These are phyloP conservation scores for Aechmea fasciata DNA, from an alignment of 176 grass and related monocot genomes.

Conservation along the genomic window DNA sequence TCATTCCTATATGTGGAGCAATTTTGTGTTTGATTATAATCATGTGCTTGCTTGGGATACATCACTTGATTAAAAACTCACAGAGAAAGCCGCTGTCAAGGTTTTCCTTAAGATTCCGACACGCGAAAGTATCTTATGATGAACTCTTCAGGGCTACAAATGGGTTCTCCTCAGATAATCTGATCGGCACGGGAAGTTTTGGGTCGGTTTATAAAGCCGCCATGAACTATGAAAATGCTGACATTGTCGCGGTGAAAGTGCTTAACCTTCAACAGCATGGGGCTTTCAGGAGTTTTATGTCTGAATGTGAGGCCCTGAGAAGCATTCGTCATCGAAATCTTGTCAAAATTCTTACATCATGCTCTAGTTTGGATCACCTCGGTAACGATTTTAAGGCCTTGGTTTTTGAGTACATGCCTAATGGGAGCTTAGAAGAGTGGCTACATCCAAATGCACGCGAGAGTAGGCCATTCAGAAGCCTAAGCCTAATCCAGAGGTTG, in stretches of 20 bases:
- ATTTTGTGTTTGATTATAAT: neutral
- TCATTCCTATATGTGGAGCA: neutral
- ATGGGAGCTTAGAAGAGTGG: slow-evolving; percentile 12
- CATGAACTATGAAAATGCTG: too few relatives aligned
- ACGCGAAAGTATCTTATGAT: neutral
- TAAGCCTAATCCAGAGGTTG: slow-evolving; percentile 29
- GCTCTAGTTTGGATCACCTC: neutral
- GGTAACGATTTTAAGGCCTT: slow-evolving; percentile 22
- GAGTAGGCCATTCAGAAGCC: neutral
- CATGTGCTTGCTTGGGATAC: neutral
- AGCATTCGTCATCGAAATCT: neutral
- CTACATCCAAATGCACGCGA: neutral
- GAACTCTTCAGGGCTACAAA: neutral
- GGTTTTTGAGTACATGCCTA: slow-evolving; percentile 34
- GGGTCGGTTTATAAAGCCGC: too few relatives aligned
- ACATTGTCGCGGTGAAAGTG: neutral
- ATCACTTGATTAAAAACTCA: neutral
- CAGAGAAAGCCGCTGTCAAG: neutral
- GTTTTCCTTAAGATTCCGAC: neutral
- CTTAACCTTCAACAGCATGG: neutral
- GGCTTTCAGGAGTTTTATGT: neutral
- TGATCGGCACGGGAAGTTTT: neutral
- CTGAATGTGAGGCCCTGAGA: neutral
- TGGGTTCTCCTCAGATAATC: neutral
- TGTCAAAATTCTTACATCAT: neutral